Percentiles rank a stretch among this genome's conserved stretches.
These are phyloP conservation scores for Ogataea chonburiensis DNA, from an alignment of 805 yeast genomes.

Conservation along the genomic window DNA sequence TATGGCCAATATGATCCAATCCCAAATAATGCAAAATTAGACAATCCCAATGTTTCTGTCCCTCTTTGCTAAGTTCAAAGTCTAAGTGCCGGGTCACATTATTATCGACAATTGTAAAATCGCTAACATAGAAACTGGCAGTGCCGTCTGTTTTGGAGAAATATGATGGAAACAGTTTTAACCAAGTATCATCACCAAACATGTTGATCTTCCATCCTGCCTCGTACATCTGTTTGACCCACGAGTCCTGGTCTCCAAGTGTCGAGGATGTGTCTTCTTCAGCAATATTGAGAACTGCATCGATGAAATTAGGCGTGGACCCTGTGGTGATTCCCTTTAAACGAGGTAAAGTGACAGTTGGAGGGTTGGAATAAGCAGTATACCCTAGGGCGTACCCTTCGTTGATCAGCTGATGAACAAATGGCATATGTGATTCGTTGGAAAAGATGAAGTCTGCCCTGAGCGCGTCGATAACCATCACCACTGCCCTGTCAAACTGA, in stretches of 20 bases:
- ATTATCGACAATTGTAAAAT: constrained; percentile 88
- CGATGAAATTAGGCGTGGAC: constrained; percentile 88
- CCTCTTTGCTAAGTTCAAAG: constrained; percentile 45
- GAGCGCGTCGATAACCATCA: constrained; percentile 92
- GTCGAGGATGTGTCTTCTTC: constrained; percentile 78
- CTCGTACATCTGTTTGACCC: constrained; percentile 67
- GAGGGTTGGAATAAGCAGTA: constrained; percentile 92
- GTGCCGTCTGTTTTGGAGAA: constrained; percentile 81
- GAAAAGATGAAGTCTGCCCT: constrained; percentile 84
- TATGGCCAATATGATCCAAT: constrained; percentile 96
- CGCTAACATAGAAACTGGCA: constrained; percentile 90
- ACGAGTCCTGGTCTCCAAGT: constrained; percentile 75
- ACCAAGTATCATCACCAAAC: constrained; percentile 98
- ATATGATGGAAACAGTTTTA: constrained; percentile 74
- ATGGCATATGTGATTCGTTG: constrained; percentile 59
- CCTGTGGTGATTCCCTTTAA: constrained; percentile 93
- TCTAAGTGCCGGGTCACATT: constrained; percentile 89
- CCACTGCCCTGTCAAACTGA: constrained; percentile 63
- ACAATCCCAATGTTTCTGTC: constrained; percentile 67
- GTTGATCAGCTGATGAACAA: constrained; percentile 63
- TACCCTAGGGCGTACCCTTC: constrained; percentile 77
- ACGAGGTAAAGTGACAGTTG: constrained; percentile 94
- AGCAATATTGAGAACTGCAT: constrained; percentile 90
- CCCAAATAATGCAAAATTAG: constrained; percentile 89
- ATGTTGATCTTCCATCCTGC: constrained; percentile 58